These are phyloP conservation scores for Beverwykella pulmonaria DNA, from an alignment of 495 filamentous ascomycete species.

Conservation along the genomic window DNA sequence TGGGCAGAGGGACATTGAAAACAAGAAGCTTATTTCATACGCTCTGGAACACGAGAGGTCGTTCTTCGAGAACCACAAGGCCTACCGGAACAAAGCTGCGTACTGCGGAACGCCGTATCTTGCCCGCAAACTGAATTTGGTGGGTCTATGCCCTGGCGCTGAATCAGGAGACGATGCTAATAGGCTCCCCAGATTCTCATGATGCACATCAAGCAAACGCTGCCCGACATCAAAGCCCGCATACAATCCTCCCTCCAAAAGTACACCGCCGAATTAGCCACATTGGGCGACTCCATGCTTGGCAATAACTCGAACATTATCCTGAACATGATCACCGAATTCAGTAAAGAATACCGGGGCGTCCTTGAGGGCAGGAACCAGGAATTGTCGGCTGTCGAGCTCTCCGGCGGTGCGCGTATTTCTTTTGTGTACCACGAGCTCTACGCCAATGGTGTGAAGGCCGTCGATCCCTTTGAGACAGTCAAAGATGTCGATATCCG, in stretches of 20 bases:
- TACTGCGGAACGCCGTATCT: constrained; percentile 99
- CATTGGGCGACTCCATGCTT: constrained; percentile 91
- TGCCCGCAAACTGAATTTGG: constrained; percentile 92
- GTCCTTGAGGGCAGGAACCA: constrained; percentile 95
- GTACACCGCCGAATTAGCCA: constrained; percentile 77
- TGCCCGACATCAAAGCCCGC: constrained; percentile 96
- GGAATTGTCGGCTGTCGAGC: constrained; percentile 88
- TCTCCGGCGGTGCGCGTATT: constrained; percentile 97
- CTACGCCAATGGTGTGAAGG: constrained; percentile 97
- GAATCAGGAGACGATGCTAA: neutral
- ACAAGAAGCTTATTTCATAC: constrained; percentile 88
- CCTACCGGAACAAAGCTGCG: constrained; percentile 95
- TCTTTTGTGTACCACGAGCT: constrained; percentile 99
- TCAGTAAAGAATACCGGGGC: constrained; percentile 94
- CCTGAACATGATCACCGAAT: constrained; percentile 98
- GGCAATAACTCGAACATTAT: constrained; percentile 96
- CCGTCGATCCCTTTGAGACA: constrained; percentile 94
- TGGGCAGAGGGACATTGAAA: constrained; percentile 98
- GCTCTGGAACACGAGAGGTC: constrained; percentile 93
- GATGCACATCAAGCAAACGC: constrained; percentile 99
- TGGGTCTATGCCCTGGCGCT: constrained; percentile 43
- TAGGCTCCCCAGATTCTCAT: constrained; percentile 73
- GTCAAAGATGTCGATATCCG: constrained; percentile 98
- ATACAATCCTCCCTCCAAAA: constrained; percentile 92
- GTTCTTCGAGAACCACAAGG: constrained; percentile 98